Conservation (phyloP, 257 asterid genomes). For the Cruciata laevipes region DNA sequence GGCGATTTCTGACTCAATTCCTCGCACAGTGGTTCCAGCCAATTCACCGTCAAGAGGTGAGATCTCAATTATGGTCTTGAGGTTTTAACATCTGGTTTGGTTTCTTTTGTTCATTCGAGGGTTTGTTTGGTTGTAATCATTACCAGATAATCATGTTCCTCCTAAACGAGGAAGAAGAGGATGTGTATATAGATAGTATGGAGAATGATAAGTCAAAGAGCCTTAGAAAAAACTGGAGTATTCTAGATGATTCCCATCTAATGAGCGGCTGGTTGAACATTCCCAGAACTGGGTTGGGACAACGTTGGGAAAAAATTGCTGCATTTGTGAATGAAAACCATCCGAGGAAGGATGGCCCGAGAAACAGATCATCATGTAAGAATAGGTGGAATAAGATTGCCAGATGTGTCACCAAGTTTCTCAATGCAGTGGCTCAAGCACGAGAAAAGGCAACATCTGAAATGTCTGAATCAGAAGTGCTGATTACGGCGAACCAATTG, state of each 20-base stretch:
- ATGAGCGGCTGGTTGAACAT: background rate
- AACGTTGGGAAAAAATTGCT: background rate
- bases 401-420: background rate
- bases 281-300: background rate
- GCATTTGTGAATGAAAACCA: background rate
- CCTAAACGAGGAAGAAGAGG: background rate
- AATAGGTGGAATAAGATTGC: background rate
- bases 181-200: background rate
- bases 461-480: background rate
- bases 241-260: background rate
- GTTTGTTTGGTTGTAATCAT: background rate
- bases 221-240: background rate
- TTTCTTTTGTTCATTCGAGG: conserved; percentile 6
- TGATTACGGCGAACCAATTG: background rate
- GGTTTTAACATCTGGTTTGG: conserved; percentile 1
- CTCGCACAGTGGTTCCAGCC: conserved; percentile 5
- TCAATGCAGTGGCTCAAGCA: background rate
- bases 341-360: background rate
- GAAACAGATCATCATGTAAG: background rate
- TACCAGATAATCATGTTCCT: background rate
- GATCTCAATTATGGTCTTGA: conserved; percentile 11
- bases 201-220: background rate
- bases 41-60: conserved; percentile 25
- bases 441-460: background rate
- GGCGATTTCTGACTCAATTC: conserved; percentile 8